These are phyloP conservation scores for Pneumocystis wakefieldiae DNA, from an alignment of 1,139 yeast genomes.

Conservation along the genomic window DNA sequence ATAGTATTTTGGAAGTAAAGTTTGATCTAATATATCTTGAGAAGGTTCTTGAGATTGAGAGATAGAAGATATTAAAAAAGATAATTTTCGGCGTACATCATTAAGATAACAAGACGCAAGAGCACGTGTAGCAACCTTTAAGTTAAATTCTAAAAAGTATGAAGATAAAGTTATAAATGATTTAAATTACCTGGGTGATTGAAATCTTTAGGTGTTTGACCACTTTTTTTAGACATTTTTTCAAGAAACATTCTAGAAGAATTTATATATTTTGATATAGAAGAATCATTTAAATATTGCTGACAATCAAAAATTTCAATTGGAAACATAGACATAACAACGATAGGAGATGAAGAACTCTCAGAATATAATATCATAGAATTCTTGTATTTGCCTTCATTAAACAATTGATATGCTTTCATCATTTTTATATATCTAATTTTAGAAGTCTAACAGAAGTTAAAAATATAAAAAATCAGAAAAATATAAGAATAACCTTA, in stretches of 20 bases:
- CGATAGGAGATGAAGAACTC: conserved; percentile 43
- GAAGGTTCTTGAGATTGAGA: conserved; percentile 13
- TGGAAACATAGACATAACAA: conserved; percentile 36
- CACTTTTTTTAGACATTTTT: conserved; percentile 5
- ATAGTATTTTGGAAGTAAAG: conserved; percentile 14
- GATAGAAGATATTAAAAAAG: conserved; percentile 8
- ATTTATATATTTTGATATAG: conserved; percentile 20
- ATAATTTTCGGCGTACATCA: conserved; percentile 35
- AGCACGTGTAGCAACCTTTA: conserved; percentile 33
- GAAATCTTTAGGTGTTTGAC: background rate
- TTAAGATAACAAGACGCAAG: conserved; percentile 38
- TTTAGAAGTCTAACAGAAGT: conserved; percentile 15
- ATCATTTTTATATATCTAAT: conserved; percentile 34
- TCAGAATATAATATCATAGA: conserved; percentile 36
- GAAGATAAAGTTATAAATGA: background rate
- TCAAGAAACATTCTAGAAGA: background rate
- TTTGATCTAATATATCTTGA: conserved; percentile 20
- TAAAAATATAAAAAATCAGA: background rate
- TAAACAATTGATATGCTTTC: conserved; percentile 29
- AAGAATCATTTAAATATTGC: background rate
- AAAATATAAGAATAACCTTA: conserved; percentile 16
- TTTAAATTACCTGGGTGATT: conserved; percentile 1
- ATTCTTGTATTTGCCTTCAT: conserved; percentile 22
- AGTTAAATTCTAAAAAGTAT: conserved; percentile 1
- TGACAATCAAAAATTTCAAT: conserved; percentile 1